These are phyloP conservation scores for Metschnikowia drakensbergensis DNA, from an alignment of 805 yeast species.

Conservation along the genomic window DNA sequence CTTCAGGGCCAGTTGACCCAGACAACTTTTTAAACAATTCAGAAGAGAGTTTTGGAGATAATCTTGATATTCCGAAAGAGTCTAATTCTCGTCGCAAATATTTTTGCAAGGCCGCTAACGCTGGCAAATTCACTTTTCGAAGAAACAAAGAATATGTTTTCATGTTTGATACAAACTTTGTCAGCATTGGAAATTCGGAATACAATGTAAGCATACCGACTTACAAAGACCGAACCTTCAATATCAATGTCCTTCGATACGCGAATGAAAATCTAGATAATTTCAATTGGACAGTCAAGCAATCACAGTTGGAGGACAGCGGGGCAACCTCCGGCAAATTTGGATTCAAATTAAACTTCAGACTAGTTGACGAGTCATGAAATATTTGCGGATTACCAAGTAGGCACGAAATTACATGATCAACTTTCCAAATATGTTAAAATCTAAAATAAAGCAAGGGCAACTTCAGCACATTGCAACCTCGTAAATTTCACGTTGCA, in stretches of 20 bases:
- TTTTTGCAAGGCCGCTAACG: constrained; percentile 38
- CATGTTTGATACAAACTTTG: constrained; percentile 52
- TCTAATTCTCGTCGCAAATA: constrained; percentile 34
- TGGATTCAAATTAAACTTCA: constrained; percentile 38
- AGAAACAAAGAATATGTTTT: constrained; percentile 39
- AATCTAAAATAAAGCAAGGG: no score
- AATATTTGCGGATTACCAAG: background rate
- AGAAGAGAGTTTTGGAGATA: constrained; percentile 25
- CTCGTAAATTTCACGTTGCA: no score
- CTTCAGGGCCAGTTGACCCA: constrained; percentile 18
- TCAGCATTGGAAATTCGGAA: constrained; percentile 47
- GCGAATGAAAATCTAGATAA: constrained; percentile 43
- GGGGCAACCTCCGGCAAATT: constrained; percentile 33
- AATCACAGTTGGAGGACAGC: constrained; percentile 13
- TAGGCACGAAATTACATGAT: no score
- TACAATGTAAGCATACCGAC: constrained; percentile 53
- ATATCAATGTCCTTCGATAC: constrained; percentile 39
- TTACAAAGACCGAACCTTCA: constrained; percentile 41
- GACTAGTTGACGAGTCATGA: constrained; percentile 30
- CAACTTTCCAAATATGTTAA: no score
- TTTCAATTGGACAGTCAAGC: constrained; percentile 45
- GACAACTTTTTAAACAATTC: constrained; percentile 1
- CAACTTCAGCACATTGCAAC: no score
- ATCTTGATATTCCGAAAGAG: constrained; percentile 30
- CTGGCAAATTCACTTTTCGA: constrained; percentile 40